Conservation (phyloP, 2,329 filamentous ascomycete species). For the Aspergillus carbonarius region DNA sequence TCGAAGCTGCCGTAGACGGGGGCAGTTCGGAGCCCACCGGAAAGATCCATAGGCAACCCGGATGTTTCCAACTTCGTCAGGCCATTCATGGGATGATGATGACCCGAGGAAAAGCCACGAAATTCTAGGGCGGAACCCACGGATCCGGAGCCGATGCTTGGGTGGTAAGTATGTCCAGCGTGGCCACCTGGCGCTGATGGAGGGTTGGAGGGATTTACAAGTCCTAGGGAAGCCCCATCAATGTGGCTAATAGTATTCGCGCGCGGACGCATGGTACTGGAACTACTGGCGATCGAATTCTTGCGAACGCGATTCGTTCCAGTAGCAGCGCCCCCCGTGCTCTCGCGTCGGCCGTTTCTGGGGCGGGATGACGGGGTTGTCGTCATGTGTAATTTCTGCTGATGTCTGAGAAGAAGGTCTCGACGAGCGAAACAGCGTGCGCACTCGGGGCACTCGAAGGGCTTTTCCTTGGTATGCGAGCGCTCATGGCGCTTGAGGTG, state of each 20-base stretch:
- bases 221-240: conserved; percentile 71
- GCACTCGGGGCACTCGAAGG: conserved; percentile 95
- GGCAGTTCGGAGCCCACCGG: conserved; percentile 73
- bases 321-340: conserved; percentile 68
- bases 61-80: conserved; percentile 83
- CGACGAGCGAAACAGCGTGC: conserved; percentile 90
- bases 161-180: conserved; percentile 65
- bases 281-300: conserved; percentile 73
- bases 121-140: conserved; percentile 59
- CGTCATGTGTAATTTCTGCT: conserved; percentile 97
- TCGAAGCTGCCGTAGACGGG: conserved; percentile 70
- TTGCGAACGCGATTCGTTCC: conserved; percentile 78
- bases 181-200: conserved; percentile 20
- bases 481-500: conserved; percentile 96
- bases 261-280: conserved; percentile 71
- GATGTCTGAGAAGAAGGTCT: conserved; percentile 87
- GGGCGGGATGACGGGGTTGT: conserved; percentile 84
- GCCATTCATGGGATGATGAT: conserved; percentile 58
- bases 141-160: conserved; percentile 68
- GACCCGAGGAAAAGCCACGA: conserved; percentile 60
- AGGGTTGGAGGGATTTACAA: conserved; percentile 43
- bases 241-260: conserved; percentile 97
- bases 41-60: conserved; percentile 64
- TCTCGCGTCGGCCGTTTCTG: conserved; percentile 80
- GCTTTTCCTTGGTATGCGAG: conserved; percentile 98